A percentile compares a stretch with the other conserved stretches of the same genome.
Evolutionary conservation across 805 yeast species (phyloP).

Genomic region (Hanseniaspora meyeri): DNA sequence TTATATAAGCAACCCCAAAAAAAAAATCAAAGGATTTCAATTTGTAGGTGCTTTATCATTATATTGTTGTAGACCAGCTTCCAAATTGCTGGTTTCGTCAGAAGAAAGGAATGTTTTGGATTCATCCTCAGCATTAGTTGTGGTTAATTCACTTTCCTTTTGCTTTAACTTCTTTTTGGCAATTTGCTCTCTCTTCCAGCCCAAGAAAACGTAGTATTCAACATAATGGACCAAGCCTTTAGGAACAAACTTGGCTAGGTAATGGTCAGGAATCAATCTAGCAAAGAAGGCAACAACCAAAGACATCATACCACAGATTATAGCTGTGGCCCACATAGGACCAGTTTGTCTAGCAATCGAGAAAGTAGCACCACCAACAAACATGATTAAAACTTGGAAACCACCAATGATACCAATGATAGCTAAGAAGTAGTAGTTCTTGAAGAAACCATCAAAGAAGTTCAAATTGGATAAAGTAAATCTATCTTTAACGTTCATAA

Average conservation of each 20-base stretch:
- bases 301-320: conserved; percentile 67
- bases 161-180: background rate
- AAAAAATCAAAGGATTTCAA: too few species aligned
- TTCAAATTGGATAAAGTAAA: conserved; percentile 56
- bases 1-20: too few species aligned
- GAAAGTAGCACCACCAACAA: conserved; percentile 94
- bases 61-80: background rate
- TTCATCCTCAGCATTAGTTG: background rate
- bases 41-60: background rate
- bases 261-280: conserved; percentile 70
- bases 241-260: conserved; percentile 60
- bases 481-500: conserved; percentile 44
- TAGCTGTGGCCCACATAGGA: conserved; percentile 80
- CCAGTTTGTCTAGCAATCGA: conserved; percentile 68
- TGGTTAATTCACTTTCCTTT: background rate
- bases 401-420: conserved; percentile 69
- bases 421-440: conserved; percentile 68
- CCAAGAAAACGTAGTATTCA: conserved; percentile 13
- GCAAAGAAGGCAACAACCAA: conserved; percentile 68
- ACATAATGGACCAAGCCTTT: conserved; percentile 33
- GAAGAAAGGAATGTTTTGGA: background rate
- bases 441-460: conserved; percentile 67
- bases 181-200: conserved; percentile 9
- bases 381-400: conserved; percentile 82
- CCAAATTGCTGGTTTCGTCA: conserved; percentile 10